Conservation (phyloP, 768 basidiomycete genomes). For the Lactarius deliciosus region DNA sequence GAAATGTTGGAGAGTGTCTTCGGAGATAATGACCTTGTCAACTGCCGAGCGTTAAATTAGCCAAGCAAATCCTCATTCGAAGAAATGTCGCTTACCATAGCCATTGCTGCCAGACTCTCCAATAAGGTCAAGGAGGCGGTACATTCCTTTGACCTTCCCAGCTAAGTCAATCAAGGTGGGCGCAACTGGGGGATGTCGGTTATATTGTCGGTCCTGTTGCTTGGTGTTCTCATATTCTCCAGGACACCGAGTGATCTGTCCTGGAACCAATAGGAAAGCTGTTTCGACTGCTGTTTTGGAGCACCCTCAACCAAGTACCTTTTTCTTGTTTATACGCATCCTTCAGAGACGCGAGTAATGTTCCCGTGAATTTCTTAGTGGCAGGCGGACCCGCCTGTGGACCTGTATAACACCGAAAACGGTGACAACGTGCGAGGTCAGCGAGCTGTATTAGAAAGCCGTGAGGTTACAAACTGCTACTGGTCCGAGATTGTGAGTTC, state of each 20-base stretch:
- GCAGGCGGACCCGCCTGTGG: neutral
- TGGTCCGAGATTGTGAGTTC: neutral
- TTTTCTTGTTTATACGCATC: neutral
- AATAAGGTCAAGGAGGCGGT: conserved; percentile 54
- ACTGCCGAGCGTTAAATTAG: conserved; percentile 37
- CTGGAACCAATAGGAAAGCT: neutral
- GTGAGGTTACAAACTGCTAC: neutral
- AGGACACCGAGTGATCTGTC: neutral
- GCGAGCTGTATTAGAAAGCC: neutral
- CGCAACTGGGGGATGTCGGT: neutral
- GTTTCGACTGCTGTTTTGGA: neutral
- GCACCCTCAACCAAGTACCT: neutral
- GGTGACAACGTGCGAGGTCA: neutral
- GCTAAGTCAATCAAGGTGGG: neutral
- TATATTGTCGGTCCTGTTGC: neutral
- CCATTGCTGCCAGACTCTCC: conserved; percentile 51
- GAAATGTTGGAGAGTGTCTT: conserved; percentile 48
- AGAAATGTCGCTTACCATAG: conserved; percentile 40
- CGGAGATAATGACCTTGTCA: conserved; percentile 60
- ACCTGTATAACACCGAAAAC: neutral
- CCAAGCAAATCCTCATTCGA: no score
- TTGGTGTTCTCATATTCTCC: neutral
- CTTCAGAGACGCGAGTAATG: neutral
- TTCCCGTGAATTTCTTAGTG: neutral
- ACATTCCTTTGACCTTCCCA: conserved; percentile 43